Evolutionary conservation across 2,329 filamentous ascomycete genomes (phyloP).

Genomic region (Xylariomycetidae sp.): DNA sequence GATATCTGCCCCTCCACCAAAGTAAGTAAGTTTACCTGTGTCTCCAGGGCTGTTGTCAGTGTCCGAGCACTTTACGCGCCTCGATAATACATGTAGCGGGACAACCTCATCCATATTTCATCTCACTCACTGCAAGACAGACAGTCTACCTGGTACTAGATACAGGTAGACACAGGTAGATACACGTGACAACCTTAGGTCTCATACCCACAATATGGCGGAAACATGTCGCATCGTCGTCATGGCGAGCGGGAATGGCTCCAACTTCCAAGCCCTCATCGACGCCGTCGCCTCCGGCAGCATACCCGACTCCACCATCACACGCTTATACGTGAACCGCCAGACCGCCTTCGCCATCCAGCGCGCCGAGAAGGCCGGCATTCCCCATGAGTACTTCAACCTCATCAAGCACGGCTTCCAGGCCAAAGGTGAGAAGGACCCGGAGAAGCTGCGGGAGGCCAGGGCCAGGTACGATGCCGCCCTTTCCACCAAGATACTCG

Average conservation of each 20-base stretch:
- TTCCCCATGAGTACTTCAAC: constrained; percentile 78
- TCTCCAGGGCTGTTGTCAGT: no score
- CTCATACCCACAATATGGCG: no score
- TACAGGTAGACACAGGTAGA: no score
- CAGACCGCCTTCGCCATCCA: constrained; percentile 40
- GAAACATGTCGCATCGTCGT: no score
- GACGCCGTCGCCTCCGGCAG: constrained; percentile 37
- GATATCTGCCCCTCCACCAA: no score
- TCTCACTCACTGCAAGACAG: no score
- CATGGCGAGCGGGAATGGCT: constrained; percentile 14
- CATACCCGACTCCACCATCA: constrained; percentile 40
- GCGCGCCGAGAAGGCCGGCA: constrained; percentile 46
- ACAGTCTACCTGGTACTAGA: no score
- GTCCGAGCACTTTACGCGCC: no score
- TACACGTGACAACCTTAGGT: no score
- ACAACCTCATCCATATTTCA: no score
- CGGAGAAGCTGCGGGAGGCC: constrained; percentile 47
- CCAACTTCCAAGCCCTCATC: constrained; percentile 36
- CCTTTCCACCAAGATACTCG: constrained; percentile 62
- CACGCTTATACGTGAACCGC: constrained; percentile 44
- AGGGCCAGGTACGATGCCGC: constrained; percentile 70
- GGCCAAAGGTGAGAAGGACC: constrained; percentile 55
- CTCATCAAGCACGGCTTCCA: constrained; percentile 67
- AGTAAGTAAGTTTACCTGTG: no score
- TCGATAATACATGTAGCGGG: no score